phyloP scores from a whole-genome alignment of 2,329 filamentous ascomycete genomes.

The Penicillium occitanis region DNA sequence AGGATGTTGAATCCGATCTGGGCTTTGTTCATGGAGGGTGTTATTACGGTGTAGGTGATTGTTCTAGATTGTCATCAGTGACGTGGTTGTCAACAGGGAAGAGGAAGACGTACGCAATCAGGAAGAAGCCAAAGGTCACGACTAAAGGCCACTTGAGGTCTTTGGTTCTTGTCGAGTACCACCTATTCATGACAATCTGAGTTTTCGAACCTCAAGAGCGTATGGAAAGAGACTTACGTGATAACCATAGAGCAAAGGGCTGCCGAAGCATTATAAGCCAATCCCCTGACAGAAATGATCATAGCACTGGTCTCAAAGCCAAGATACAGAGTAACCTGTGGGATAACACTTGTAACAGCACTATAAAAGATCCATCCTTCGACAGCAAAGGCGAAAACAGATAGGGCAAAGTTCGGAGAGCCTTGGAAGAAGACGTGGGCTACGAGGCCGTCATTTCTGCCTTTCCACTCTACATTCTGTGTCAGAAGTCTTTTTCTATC shows the following conservation, averaged over 20 bases:
- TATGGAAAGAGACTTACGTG: not conserved
- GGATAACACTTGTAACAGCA: slow-evolving; percentile 16
- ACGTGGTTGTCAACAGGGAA: not conserved
- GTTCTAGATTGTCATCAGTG: not conserved
- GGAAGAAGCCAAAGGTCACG: not conserved
- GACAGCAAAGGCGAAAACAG: slow-evolving; percentile 17
- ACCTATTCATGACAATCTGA: not conserved
- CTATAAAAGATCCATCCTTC: slow-evolving; percentile 20
- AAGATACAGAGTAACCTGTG: slow-evolving; percentile 16
- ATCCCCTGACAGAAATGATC: slow-evolving; percentile 22
- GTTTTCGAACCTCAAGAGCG: not conserved
- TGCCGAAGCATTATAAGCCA: not conserved
- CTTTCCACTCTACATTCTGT: slow-evolving; percentile 16
- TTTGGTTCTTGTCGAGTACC: not conserved
- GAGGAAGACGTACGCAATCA: not conserved
- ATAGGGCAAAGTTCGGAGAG: slow-evolving; percentile 15
- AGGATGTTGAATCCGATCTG: not conserved
- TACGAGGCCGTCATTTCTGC: slow-evolving; percentile 13
- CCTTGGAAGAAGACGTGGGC: slow-evolving; percentile 18
- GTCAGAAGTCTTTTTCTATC: too few relatives aligned
- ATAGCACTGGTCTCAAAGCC: slow-evolving; percentile 16
- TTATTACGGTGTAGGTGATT: not conserved
- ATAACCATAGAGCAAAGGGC: not conserved
- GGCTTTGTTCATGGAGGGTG: not conserved
- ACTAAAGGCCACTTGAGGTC: not conserved